These are phyloP conservation scores for Cercospora sojina DNA, from an alignment of 2,329 filamentous ascomycete genomes.

Conservation along the genomic window DNA sequence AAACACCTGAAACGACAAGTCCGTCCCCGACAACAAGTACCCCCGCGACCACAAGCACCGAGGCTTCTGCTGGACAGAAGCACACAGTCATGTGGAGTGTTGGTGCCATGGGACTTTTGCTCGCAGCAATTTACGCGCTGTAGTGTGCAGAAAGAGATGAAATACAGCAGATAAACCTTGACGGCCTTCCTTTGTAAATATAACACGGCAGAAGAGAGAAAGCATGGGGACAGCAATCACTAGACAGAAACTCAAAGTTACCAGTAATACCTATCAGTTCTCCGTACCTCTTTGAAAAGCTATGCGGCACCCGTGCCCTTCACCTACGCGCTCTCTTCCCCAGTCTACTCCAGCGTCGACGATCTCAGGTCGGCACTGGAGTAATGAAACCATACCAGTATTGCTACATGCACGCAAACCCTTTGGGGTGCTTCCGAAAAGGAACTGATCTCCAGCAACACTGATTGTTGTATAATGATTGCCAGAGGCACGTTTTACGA, in stretches of 20 bases:
- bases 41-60: slow-evolving; percentile 1
- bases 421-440: too few relatives aligned
- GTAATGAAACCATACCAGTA: too few relatives aligned
- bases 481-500: too few relatives aligned
- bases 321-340: too few relatives aligned
- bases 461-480: too few relatives aligned
- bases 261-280: background rate
- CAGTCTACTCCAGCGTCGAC: too few relatives aligned
- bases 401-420: too few relatives aligned
- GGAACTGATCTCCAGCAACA: too few relatives aligned
- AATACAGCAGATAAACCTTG: background rate
- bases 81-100: slow-evolving; percentile 5
- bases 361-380: too few relatives aligned
- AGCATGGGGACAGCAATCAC: background rate
- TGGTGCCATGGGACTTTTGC: background rate
- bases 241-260: background rate
- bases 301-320: too few relatives aligned
- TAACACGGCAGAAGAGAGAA: background rate
- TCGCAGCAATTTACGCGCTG: background rate
- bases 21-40: background rate
- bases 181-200: background rate
- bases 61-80: slow-evolving; percentile 10
- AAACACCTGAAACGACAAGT: background rate
- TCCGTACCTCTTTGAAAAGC: background rate
- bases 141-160: background rate